Evolutionary conservation across 2,329 filamentous ascomycete genomes (phyloP).

Genomic region (Alternaria rosae): DNA sequence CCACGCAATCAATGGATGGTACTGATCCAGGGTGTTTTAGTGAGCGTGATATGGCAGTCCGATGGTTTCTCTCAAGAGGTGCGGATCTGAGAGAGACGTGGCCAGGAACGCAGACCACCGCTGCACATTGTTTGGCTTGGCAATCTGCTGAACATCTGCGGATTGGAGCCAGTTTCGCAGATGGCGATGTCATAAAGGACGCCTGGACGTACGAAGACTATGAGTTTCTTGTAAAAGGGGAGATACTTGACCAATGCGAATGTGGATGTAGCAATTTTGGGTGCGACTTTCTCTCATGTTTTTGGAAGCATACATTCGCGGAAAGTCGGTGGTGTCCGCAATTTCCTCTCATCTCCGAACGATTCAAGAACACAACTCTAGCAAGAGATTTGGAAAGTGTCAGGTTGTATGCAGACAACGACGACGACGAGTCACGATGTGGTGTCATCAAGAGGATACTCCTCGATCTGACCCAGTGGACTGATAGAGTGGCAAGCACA

Average conservation of each 20-base stretch:
- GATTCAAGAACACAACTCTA: rapidly evolving
- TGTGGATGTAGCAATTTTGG: background rate
- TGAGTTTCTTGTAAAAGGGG: background rate
- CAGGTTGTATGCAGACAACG: background rate
- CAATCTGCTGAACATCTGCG: background rate
- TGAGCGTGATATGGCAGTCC: background rate
- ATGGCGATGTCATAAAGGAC: background rate
- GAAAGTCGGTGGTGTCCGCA: rapidly evolving
- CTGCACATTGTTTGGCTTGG: background rate
- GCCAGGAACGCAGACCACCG: background rate
- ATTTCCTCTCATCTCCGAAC: background rate
- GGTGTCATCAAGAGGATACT: rapidly evolving
- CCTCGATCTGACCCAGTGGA: background rate
- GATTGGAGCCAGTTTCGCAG: rapidly evolving
- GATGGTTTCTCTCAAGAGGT: background rate
- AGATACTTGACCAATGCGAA: background rate
- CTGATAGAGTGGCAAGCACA: rapidly evolving
- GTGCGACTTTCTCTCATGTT: background rate
- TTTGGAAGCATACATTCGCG: background rate
- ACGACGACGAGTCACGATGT: too few relatives aligned
- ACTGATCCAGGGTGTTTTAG: rapidly evolving
- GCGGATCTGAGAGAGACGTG: background rate
- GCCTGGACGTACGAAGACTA: background rate
- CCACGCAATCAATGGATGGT: too few relatives aligned
- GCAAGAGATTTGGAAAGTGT: background rate